Percentiles rank a stretch among this genome's conserved stretches.
phyloP scores from a whole-genome alignment of 495 filamentous ascomycete species.

The Lepidopterella palustris region DNA sequence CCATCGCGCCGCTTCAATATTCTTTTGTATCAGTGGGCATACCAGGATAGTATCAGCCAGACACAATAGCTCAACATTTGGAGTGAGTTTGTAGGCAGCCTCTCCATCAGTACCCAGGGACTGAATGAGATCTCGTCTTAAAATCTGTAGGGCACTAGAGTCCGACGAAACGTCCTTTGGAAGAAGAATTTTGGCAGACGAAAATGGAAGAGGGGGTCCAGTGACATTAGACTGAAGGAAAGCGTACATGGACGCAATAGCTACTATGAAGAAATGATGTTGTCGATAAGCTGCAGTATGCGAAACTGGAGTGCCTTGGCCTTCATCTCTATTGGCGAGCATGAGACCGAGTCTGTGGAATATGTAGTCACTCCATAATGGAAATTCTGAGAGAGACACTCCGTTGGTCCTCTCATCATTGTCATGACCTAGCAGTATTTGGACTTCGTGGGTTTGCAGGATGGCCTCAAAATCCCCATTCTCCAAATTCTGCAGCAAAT shows the following conservation, averaged over 20 bases:
- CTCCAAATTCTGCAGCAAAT: slow-evolving; percentile 23
- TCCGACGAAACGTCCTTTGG: slow-evolving; percentile 35
- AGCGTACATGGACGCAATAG: slow-evolving; percentile 64
- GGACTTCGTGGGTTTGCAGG: slow-evolving; percentile 26
- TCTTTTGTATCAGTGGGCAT: slow-evolving; percentile 40
- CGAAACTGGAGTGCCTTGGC: neutral
- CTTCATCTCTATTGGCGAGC: slow-evolving; percentile 15
- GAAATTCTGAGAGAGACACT: slow-evolving; percentile 23
- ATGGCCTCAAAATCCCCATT: slow-evolving; percentile 22
- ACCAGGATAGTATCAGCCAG: slow-evolving; percentile 66
- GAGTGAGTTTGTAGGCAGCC: slow-evolving; percentile 75
- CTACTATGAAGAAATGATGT: slow-evolving; percentile 49
- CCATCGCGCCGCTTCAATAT: slow-evolving; percentile 35
- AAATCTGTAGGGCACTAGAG: slow-evolving; percentile 26
- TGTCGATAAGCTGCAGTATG: slow-evolving; percentile 31
- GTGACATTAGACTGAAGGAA: slow-evolving; percentile 92
- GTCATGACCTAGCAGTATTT: slow-evolving; percentile 30
- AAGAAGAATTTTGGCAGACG: slow-evolving; percentile 49
- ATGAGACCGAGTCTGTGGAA: slow-evolving; percentile 34
- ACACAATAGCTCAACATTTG: slow-evolving; percentile 72
- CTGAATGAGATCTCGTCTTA: slow-evolving; percentile 50
- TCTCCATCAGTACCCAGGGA: slow-evolving; percentile 78
- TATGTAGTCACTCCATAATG: slow-evolving; percentile 36
- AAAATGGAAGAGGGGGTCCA: slow-evolving; percentile 65
- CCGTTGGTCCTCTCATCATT: slow-evolving; percentile 17